A percentile compares a stretch with the other conserved stretches of the same genome.
phyloP scores from a whole-genome alignment of 202 grass and related monocot genomes.

The Setaria italica region DNA sequence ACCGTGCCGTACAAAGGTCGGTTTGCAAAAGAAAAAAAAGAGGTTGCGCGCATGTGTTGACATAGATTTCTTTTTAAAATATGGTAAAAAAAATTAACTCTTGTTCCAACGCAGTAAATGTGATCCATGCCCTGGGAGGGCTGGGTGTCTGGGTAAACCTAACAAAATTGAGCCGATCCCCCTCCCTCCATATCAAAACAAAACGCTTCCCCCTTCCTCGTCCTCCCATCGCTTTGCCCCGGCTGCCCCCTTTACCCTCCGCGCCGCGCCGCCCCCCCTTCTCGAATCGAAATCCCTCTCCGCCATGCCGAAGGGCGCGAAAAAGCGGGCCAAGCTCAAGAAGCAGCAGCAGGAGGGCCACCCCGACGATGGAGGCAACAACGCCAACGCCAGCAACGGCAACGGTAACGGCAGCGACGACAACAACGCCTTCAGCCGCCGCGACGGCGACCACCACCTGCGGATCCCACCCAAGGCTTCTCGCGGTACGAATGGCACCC shows the following conservation, averaged over 20 bases:
- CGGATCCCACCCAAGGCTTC: conserved; percentile 41
- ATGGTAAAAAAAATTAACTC: background rate
- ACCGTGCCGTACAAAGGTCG: background rate
- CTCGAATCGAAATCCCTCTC: conserved; percentile 33
- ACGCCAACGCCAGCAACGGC: conserved; percentile 20
- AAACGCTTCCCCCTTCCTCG: conserved; percentile 18
- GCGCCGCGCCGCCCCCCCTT: conserved; percentile 10
- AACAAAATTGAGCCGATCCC: conserved; percentile 41
- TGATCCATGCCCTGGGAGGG: background rate
- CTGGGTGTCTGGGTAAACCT: conserved; percentile 36
- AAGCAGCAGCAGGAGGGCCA: conserved; percentile 58
- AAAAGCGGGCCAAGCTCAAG: conserved; percentile 75
- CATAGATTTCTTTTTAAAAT: background rate
- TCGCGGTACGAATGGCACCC: conserved; percentile 43
- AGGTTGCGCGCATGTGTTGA: background rate
- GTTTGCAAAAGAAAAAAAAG: background rate
- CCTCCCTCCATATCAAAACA: conserved; percentile 41
- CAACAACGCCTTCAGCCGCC: conserved; percentile 30
- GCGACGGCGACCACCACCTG: conserved; percentile 53
- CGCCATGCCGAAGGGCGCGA: conserved; percentile 66
- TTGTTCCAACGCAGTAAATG: background rate
- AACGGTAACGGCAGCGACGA: background rate
- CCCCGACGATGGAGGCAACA: conserved; percentile 37
- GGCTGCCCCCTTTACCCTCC: conserved; percentile 9
- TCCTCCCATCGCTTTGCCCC: background rate